A percentile compares a stretch with the other conserved stretches of the same genome.
phyloP scores from a whole-genome alignment of 2,329 filamentous ascomycete genomes.

The Phialocephala subalpina region DNA sequence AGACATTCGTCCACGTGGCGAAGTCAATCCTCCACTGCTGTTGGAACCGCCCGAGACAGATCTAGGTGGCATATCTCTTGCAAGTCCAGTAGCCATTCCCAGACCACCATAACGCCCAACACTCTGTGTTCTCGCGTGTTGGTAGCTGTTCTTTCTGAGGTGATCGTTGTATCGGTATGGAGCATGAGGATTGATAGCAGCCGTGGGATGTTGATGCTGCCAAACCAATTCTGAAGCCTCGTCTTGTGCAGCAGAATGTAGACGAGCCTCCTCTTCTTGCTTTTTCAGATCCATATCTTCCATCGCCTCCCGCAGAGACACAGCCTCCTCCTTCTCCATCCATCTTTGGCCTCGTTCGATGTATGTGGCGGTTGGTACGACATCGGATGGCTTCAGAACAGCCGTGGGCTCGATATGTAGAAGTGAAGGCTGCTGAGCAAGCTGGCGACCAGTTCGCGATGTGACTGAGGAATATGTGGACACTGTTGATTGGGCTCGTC shows the following conservation, averaged over 20 bases:
- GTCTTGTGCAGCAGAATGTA: slow-evolving; percentile 76
- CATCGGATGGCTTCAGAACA: slow-evolving; percentile 64
- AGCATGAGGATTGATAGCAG: slow-evolving; percentile 64
- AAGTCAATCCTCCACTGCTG: slow-evolving; percentile 45
- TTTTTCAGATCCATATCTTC: slow-evolving; percentile 72
- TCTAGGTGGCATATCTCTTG: slow-evolving; percentile 41
- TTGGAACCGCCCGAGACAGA: slow-evolving; percentile 43
- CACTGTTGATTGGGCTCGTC: slow-evolving; percentile 39
- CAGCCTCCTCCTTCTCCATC: slow-evolving; percentile 83
- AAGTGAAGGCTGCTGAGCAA: slow-evolving; percentile 36
- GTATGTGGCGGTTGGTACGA: slow-evolving; percentile 73
- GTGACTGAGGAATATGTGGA: slow-evolving; percentile 41
- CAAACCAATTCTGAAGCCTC: slow-evolving; percentile 83
- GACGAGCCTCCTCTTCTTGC: slow-evolving; percentile 63
- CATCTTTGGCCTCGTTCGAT: slow-evolving; percentile 77
- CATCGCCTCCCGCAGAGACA: slow-evolving; percentile 74
- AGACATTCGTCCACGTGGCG: slow-evolving; percentile 45
- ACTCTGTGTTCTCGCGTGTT: slow-evolving; percentile 69
- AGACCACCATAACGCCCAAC: slow-evolving; percentile 58
- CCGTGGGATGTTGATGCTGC: slow-evolving; percentile 72
- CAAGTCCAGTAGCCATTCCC: slow-evolving; percentile 47
- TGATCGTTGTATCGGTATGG: slow-evolving; percentile 75
- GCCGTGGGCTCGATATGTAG: slow-evolving; percentile 9
- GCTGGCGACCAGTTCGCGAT: slow-evolving; percentile 41
- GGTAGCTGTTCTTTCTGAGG: slow-evolving; percentile 75